Base-by-base conservation (phyloP, 768 basidiomycete species). In the Rhodotorula babjevae region DNA sequence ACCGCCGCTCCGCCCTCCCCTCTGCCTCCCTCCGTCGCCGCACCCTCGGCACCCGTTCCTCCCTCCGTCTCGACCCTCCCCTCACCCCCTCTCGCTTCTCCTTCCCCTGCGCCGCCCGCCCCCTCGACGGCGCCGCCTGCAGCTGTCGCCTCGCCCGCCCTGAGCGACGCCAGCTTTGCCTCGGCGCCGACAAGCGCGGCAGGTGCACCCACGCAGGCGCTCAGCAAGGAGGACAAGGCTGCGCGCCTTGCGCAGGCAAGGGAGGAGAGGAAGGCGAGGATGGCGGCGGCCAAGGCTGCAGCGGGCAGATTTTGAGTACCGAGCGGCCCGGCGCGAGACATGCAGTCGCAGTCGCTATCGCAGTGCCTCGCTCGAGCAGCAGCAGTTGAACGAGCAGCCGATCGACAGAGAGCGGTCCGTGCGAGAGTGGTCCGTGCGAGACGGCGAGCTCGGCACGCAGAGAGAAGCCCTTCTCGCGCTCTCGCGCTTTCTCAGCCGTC, bases 151-250 rank as follows among this genome's bases (percentile, higher is more conserved):
- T 23, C 31, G 61, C n/a, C 66, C 47, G 46, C 46, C 50, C 12
- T 40, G 50, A 40, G 66, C 53, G 19, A 57, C 47, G 52, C 33
- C 58, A 19, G 55, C 44, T 10, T 27, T 56, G 2, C 9, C 36
- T 36, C 36, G 36, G 36, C 36, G 36, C 36, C 47, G 33, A 1
- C 47, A 25, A 40, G 60, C 3, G 25, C 50, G 5, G 29, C 61
- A 36, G 11, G 55, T 2, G 47, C 9, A 36, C 36, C 36, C 9
- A 25, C 33, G 68, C 64, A 2, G 83, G 82, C 58, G 0, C 84
- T 92, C 85, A 85, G 86, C 40, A 96, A 93, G 80, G 95, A 96
- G 80, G 93, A 94, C 76, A 95, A 90, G 81, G 91, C 91, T 3
- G 88, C 87, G n/a, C 92, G 96, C 83, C 89, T 97, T 88, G 90